Conservation (phyloP, 805 yeast species). For the Saccharomycopsis schoenii region DNA sequence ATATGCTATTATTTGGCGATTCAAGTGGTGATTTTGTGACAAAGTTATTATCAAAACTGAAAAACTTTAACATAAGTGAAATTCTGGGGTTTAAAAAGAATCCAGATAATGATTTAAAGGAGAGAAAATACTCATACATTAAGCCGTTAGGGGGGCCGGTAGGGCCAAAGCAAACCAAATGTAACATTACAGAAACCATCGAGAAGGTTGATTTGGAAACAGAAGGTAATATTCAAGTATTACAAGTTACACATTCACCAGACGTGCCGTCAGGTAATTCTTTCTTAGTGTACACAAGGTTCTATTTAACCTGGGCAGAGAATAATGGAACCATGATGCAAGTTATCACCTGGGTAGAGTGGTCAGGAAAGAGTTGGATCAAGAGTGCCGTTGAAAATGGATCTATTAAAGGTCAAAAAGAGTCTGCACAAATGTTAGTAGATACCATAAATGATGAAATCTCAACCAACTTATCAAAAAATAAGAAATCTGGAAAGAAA, state of each 20-base stretch:
- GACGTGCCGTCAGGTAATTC: conserved; percentile 77
- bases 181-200: conserved; percentile 51
- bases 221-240: conserved; percentile 32
- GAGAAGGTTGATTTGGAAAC: conserved; percentile 31
- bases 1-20: conserved; percentile 50
- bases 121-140: conserved; percentile 45
- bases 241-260: conserved; percentile 57
- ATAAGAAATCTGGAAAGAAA: neutral
- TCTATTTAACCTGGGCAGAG: conserved; percentile 53
- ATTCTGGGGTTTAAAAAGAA: conserved; percentile 31
- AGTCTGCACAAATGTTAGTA: conserved; percentile 39
- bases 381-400: conserved; percentile 69
- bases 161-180: conserved; percentile 69
- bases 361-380: conserved; percentile 75
- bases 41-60: conserved; percentile 44
- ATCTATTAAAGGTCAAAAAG: conserved; percentile 61
- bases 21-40: conserved; percentile 35
- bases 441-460: conserved; percentile 31
- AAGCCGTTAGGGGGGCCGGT: conserved; percentile 60
- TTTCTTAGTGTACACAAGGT: conserved; percentile 50
- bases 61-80: conserved; percentile 49
- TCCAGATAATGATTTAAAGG: conserved; percentile 23
- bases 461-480: neutral
- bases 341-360: conserved; percentile 48
- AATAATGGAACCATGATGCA: conserved; percentile 43